Conservation (phyloP, 345 rosid species). For the Eucalyptus microcorys region DNA sequence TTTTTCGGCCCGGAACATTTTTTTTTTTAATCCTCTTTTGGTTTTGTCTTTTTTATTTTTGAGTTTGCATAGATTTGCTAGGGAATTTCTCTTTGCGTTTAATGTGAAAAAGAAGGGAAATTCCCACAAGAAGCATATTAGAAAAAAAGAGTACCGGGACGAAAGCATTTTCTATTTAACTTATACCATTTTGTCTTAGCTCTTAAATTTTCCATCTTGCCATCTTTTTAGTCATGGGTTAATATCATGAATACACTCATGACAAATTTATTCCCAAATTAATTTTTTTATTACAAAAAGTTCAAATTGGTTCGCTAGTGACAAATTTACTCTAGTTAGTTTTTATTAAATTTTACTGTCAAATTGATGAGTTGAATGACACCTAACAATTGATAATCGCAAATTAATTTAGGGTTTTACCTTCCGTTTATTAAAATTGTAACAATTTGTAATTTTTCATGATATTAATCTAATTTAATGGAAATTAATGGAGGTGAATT, state of each 20-base stretch:
- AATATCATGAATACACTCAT: too few species aligned
- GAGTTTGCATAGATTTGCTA: neutral
- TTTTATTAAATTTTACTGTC: rapidly evolving
- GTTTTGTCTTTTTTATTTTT: too few species aligned
- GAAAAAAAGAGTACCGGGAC: neutral
- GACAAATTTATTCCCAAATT: too few species aligned
- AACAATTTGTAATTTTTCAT: too few species aligned
- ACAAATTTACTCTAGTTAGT: rapidly evolving
- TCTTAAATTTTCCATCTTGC: neutral
- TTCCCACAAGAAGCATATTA: neutral
- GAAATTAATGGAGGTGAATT: rapidly evolving
- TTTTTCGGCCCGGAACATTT: neutral
- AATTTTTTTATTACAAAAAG: too few species aligned
- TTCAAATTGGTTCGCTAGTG: rapidly evolving
- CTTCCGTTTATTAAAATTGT: rapidly evolving
- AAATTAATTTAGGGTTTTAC: too few species aligned
- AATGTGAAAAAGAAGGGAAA: neutral
- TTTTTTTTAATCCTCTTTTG: neutral
- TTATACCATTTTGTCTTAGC: neutral
- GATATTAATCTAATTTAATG: too few species aligned
- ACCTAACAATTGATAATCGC: rapidly evolving
- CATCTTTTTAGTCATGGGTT: too few species aligned
- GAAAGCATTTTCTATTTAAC: neutral
- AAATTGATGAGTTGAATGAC: rapidly evolving
- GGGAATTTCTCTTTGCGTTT: neutral